phyloP scores from a whole-genome alignment of 352 stramenopile species.

The Phytophthora vignae region DNA sequence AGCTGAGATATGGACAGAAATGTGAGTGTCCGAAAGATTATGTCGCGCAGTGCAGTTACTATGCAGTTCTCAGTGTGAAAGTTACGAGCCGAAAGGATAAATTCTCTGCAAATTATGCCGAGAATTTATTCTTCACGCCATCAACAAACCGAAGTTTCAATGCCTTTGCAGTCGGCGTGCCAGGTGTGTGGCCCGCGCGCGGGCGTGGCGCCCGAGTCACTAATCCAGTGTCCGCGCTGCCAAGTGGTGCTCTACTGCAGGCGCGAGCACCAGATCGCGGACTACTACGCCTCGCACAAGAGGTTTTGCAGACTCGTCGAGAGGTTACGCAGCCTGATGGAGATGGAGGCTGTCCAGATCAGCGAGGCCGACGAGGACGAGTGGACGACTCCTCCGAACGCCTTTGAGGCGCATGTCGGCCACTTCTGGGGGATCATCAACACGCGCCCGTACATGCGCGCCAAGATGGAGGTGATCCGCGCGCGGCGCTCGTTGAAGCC shows the following conservation, averaged over 20 bases:
- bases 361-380: background rate
- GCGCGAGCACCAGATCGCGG: background rate
- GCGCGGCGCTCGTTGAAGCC: background rate
- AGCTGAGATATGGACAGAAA: too few relatives aligned
- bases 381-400: background rate
- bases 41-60: too few relatives aligned
- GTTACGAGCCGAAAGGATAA: background rate
- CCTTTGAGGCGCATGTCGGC: background rate
- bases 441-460: background rate
- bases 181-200: background rate
- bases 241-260: background rate
- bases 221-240: background rate
- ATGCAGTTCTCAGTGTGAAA: too few relatives aligned
- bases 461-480: background rate
- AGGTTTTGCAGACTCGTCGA: background rate
- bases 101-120: too few relatives aligned
- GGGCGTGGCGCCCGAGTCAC: background rate
- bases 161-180: background rate
- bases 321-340: background rate
- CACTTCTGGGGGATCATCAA: background rate
- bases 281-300: background rate
- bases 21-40: too few relatives aligned
- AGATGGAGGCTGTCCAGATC: background rate
- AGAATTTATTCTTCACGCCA: too few relatives aligned
- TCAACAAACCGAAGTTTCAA: background rate